Percentiles rank a stretch among this genome's conserved stretches.
Conservation (phyloP, 2,329 filamentous ascomycete genomes). For the Colletotrichum noveboracense region DNA sequence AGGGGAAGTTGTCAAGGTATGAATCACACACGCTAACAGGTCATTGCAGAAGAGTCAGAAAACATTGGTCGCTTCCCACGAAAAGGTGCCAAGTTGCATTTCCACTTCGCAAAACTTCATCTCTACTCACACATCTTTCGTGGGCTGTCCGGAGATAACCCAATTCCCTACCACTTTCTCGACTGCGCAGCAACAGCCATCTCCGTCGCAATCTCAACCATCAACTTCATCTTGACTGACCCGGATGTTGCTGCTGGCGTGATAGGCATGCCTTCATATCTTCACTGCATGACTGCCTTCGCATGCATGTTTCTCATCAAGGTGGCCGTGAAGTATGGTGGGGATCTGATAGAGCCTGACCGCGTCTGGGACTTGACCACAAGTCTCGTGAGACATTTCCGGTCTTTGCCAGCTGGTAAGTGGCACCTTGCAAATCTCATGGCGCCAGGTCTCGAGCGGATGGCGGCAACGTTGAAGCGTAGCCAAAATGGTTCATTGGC, state of each 20-base stretch:
- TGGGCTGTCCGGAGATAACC: constrained; percentile 36
- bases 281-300: constrained; percentile 58
- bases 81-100: constrained; percentile 45
- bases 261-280: constrained; percentile 53
- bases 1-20: neutral
- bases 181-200: constrained; percentile 37
- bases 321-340: constrained; percentile 46
- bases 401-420: constrained; percentile 43
- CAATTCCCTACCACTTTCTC: constrained; percentile 38
- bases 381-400: constrained; percentile 43
- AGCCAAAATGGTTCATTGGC: neutral
- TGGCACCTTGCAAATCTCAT: constrained; percentile 52
- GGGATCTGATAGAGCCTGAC: constrained; percentile 40
- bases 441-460: constrained; percentile 49
- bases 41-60: constrained; percentile 41
- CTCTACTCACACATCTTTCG: constrained; percentile 47
- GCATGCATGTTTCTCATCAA: constrained; percentile 58
- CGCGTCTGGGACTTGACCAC: constrained; percentile 41
- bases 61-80: constrained; percentile 44
- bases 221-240: constrained; percentile 48
- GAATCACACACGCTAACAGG: neutral
- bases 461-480: constrained; percentile 28
- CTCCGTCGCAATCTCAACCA: constrained; percentile 45
- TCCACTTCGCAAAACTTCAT: constrained; percentile 47
- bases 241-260: constrained; percentile 44